These are phyloP conservation scores for Pythium rhizo-oryzae DNA, from an alignment of 352 stramenopile species.

Conservation along the genomic window DNA sequence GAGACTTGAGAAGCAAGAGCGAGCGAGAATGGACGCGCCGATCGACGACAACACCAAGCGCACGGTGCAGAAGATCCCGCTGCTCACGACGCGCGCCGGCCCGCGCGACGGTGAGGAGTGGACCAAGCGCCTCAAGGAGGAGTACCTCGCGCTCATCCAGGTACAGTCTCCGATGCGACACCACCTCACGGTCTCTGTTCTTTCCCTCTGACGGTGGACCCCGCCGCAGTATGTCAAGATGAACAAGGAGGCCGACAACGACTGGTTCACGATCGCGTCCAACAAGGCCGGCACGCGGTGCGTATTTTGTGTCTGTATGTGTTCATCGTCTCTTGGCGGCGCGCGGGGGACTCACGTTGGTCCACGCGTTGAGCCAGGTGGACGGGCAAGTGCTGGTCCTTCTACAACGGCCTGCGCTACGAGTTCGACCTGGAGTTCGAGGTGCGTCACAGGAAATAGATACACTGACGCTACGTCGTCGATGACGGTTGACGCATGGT, in stretches of 20 bases:
- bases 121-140: conserved; percentile 86
- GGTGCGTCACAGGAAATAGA: conserved; percentile 21
- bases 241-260: conserved; percentile 90
- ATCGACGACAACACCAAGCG: conserved; percentile 83
- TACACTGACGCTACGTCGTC: background rate
- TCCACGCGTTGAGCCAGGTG: conserved; percentile 31
- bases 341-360: background rate
- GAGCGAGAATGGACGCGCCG: conserved; percentile 64
- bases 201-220: background rate
- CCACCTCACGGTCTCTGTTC: background rate
- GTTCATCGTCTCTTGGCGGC: background rate
- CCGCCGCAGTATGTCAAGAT: conserved; percentile 79
- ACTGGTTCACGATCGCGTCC: conserved; percentile 90
- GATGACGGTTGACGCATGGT: background rate
- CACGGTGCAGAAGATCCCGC: conserved; percentile 83
- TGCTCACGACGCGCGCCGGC: conserved; percentile 78
- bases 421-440: conserved; percentile 89
- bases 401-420: conserved; percentile 84
- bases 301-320: background rate
- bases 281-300: conserved; percentile 81
- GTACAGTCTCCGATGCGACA: conserved; percentile 19
- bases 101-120: conserved; percentile 80
- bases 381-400: conserved; percentile 90
- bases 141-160: conserved; percentile 87
- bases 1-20: no score